Base-by-base conservation (phyloP, 768 basidiomycete species). In the Cubamyces lactineus region DNA sequence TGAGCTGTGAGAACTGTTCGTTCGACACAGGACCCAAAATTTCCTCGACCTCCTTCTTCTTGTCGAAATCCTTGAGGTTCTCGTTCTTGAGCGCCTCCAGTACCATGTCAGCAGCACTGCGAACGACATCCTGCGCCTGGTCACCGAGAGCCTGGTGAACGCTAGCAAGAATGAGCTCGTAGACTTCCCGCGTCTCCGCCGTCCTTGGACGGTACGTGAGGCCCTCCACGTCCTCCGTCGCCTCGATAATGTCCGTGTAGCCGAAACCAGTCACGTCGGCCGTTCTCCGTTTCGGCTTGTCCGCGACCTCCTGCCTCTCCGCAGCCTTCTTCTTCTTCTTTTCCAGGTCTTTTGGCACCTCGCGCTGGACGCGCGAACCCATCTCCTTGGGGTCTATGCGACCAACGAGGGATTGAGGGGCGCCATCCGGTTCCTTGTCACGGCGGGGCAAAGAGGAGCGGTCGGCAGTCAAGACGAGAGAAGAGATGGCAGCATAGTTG, bases 391-490 rank as follows among this genome's bases (percentile, higher is more conserved):
- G 82, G 79, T 94, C 88, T 59, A 99, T 98, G 26, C 90, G 85
- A 16, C 97, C 97, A 47, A 87, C 89, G 38, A 98, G 86, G 2
- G 95, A 89, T 16, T 96, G 96, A 11, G 96, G 92, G 8, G 94
- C 93, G 64, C 97, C 96, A 80, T 97, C 95, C 7, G 96, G 96
- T 74, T 99, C 96, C 78, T 92, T 92, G 82, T 96, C 93, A 64
- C 95, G 83, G 49, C 94, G 84, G 19, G 92, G 92, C 53, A 94
- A 77, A 1, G 82, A 84, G 53, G 91, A 89, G 56, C 88, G 81
- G 77, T 93, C 90, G 13, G 96, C 93, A n/a, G 92, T 95, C 71
- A 98, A 82, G 47, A 98, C 96, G 46, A 98, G 84, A 21, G 93
- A 95, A 28, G 94, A 94, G 72, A 98, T 96, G 57, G 92, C 92